Conservation (phyloP, 2,329 filamentous ascomycete species). For the Botrytis medusae region DNA sequence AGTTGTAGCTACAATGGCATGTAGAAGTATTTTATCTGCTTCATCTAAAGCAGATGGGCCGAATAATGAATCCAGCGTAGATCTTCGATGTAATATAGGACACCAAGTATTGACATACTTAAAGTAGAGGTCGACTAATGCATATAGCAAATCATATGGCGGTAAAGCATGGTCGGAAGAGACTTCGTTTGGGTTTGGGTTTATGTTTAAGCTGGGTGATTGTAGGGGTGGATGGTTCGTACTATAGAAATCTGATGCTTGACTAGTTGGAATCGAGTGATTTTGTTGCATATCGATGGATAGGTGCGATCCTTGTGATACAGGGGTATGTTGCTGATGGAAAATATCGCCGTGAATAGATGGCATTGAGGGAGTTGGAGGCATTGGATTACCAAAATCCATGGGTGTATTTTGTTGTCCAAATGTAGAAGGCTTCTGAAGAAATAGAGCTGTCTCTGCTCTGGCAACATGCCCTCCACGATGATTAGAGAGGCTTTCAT, state of each 20-base stretch:
- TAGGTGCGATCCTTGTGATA: constrained; percentile 10
- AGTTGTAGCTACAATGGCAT: constrained; percentile 86
- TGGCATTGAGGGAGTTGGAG: constrained; percentile 46
- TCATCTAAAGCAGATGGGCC: constrained; percentile 74
- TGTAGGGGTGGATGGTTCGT: constrained; percentile 47
- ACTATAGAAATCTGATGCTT: constrained; percentile 40
- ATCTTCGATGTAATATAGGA: constrained; percentile 82
- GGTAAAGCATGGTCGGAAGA: constrained; percentile 66
- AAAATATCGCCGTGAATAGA: constrained; percentile 50
- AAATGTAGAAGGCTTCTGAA: constrained; percentile 58
- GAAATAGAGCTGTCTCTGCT: constrained; percentile 59
- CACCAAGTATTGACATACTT: constrained; percentile 83
- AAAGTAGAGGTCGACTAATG: constrained; percentile 73
- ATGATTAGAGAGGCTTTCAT: constrained; percentile 43
- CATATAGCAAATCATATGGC: constrained; percentile 72
- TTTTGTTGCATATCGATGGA: constrained; percentile 38
- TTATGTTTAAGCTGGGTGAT: constrained; percentile 58
- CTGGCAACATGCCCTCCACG: constrained; percentile 46
- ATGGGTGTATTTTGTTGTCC: constrained; percentile 48
- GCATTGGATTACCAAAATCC: constrained; percentile 49
- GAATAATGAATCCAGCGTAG: constrained; percentile 79
- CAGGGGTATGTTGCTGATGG: constrained; percentile 39
- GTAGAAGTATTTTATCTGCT: constrained; percentile 77
- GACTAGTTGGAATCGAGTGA: constrained; percentile 29
- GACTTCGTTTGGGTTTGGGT: constrained; percentile 47